Evolutionary conservation across 352 stramenopile genomes (phyloP).

Genomic region (Pythium folliculosum): DNA sequence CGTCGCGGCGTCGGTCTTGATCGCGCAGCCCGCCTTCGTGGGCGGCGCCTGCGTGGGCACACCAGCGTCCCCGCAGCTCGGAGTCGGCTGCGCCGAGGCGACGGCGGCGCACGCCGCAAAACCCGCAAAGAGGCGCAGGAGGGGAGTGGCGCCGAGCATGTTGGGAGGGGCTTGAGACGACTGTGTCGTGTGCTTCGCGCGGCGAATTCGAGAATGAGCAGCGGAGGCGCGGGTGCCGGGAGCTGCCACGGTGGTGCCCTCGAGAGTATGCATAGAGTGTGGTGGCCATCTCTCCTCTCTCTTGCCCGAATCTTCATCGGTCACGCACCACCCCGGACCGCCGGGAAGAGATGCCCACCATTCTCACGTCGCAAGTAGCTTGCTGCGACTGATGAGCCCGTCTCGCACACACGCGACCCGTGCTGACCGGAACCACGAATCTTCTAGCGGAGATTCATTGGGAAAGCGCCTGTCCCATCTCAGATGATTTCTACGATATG

Average conservation of each 20-base stretch:
- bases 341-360: neutral
- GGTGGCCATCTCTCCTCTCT: neutral
- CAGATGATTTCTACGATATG: neutral
- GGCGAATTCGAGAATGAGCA: neutral
- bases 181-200: neutral
- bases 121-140: neutral
- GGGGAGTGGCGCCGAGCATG: neutral
- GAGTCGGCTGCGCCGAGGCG: too few relatives aligned
- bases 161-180: neutral
- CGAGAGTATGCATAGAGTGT: neutral
- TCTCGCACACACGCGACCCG: too few relatives aligned
- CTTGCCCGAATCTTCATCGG: neutral
- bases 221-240: too few relatives aligned
- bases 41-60: neutral
- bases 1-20: conserved; percentile 2
- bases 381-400: too few relatives aligned
- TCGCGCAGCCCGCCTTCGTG: conserved; percentile 1
- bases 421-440: neutral
- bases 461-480: too few relatives aligned
- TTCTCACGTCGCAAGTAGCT: too few relatives aligned
- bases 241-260: too few relatives aligned
- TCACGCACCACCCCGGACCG: neutral
- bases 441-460: neutral
- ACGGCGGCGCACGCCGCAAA: neutral
- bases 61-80: too few relatives aligned